A percentile compares a stretch with the other conserved stretches of the same genome.
Evolutionary conservation across 306 rosid species (phyloP).

Genomic region (Cercis canadensis): DNA sequence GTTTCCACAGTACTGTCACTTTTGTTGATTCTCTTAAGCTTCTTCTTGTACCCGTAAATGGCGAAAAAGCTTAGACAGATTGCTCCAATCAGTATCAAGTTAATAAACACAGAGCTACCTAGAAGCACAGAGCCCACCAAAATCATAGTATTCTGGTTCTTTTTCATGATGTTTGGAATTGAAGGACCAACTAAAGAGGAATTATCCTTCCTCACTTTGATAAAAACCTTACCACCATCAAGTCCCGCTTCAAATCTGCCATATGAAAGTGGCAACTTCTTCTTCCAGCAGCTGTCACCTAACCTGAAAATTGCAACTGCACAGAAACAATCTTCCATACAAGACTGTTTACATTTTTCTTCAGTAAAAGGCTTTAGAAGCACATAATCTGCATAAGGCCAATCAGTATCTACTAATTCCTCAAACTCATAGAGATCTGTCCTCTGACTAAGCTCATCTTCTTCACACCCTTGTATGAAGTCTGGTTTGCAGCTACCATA

Average conservation of each 20-base stretch:
- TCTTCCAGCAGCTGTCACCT: conserved; percentile 53
- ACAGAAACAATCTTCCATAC: conserved; percentile 62
- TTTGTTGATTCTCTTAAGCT: neutral
- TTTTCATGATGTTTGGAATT: neutral
- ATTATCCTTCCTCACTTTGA: conserved; percentile 53
- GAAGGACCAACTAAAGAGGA: neutral
- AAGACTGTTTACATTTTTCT: conserved; percentile 44
- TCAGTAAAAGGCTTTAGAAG: conserved; percentile 16
- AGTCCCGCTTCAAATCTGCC: conserved; percentile 38
- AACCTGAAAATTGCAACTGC: conserved; percentile 40
- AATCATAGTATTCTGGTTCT: conserved; percentile 1
- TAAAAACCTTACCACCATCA: conserved; percentile 37
- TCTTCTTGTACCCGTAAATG: neutral
- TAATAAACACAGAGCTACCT: conserved; percentile 33
- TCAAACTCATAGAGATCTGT: conserved; percentile 31
- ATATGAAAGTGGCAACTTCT: conserved; percentile 55
- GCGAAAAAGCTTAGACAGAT: neutral
- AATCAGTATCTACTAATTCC: conserved; percentile 32
- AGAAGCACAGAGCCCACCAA: conserved; percentile 28
- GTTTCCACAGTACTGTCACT: neutral
- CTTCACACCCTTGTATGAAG: conserved; percentile 46
- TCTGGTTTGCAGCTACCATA: conserved; percentile 51
- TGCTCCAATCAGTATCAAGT: neutral
- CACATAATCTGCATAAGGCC: conserved; percentile 47
- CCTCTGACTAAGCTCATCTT: conserved; percentile 20